A percentile compares a stretch with the other conserved stretches of the same genome.
These are phyloP conservation scores for Zygosaccharomyces gambellarensis DNA, from an alignment of 805 yeast species.

Conservation along the genomic window DNA sequence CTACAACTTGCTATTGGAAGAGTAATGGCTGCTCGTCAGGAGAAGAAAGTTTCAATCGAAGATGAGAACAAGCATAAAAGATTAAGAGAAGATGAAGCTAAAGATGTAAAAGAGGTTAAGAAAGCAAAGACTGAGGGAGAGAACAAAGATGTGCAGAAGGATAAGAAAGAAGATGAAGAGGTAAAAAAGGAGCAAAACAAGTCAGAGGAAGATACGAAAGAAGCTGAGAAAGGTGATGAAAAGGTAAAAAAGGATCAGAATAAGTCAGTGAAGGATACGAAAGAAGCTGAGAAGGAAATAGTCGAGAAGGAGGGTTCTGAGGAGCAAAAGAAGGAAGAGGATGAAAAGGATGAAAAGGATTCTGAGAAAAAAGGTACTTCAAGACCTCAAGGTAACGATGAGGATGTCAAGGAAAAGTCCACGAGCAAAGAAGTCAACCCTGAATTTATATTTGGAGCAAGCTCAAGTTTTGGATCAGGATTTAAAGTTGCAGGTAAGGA, in stretches of 20 bases:
- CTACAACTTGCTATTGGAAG: background rate
- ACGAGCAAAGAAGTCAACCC: conserved; percentile 28
- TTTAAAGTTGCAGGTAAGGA: conserved; percentile 32
- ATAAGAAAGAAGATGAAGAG: background rate
- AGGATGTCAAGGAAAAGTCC: conserved; percentile 1
- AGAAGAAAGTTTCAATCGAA: conserved; percentile 15
- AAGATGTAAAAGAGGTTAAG: conserved; percentile 5
- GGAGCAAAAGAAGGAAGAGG: background rate
- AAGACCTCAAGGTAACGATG: background rate
- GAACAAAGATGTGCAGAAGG: background rate
- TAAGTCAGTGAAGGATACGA: conserved; percentile 2
- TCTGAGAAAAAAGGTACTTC: conserved; percentile 3
- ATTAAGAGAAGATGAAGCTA: conserved; percentile 6
- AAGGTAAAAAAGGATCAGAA: conserved; percentile 4
- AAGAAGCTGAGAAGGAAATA: background rate
- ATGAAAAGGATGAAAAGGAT: conserved; percentile 1
- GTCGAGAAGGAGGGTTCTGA: conserved; percentile 2
- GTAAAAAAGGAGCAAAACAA: conserved; percentile 3
- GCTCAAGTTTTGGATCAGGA: conserved; percentile 45
- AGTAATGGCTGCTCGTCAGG: conserved; percentile 12
- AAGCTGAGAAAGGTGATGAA: conserved; percentile 18
- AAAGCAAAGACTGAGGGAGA: background rate
- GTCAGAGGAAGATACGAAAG: conserved; percentile 13
- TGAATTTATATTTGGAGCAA: conserved; percentile 53
- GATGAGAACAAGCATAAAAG: conserved; percentile 1